These are phyloP conservation scores for Populus euphratica DNA, from an alignment of 345 rosid genomes.

Conservation along the genomic window DNA sequence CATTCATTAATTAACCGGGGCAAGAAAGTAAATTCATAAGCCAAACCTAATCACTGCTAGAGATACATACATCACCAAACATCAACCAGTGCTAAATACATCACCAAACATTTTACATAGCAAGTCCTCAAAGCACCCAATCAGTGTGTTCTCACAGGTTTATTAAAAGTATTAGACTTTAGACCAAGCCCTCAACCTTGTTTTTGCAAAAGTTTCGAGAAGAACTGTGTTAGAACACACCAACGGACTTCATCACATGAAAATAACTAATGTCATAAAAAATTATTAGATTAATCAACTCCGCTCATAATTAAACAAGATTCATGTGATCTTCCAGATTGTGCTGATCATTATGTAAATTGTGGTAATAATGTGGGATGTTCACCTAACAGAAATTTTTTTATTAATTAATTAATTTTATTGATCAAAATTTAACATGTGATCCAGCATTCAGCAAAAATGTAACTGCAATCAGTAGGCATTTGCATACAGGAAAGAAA, in stretches of 20 bases:
- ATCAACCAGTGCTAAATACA: not conserved
- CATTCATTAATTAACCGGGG: not conserved
- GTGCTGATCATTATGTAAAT: not conserved
- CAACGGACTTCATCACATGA: not conserved
- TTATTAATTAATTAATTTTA: not conserved
- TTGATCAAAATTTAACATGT: not conserved
- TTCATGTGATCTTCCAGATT: not conserved
- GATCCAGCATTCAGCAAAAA: not conserved
- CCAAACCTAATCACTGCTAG: not conserved
- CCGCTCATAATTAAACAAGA: not conserved
- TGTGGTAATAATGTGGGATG: not conserved
- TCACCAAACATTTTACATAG: not conserved
- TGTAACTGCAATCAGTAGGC: not conserved
- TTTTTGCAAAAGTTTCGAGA: not conserved
- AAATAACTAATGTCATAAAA: not conserved
- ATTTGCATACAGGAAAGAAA: not conserved
- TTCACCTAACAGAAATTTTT: not conserved
- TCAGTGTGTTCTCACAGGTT: not conserved
- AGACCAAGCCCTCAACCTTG: not conserved
- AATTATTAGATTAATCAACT: not conserved
- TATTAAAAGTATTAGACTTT: not conserved
- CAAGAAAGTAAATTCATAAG: not conserved
- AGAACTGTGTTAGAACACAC: not conserved
- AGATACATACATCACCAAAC: not conserved
- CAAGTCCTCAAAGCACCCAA: not conserved